Evolutionary conservation across 2,329 filamentous ascomycete species (phyloP).

Genomic region (Fusarium fracticaudum): DNA sequence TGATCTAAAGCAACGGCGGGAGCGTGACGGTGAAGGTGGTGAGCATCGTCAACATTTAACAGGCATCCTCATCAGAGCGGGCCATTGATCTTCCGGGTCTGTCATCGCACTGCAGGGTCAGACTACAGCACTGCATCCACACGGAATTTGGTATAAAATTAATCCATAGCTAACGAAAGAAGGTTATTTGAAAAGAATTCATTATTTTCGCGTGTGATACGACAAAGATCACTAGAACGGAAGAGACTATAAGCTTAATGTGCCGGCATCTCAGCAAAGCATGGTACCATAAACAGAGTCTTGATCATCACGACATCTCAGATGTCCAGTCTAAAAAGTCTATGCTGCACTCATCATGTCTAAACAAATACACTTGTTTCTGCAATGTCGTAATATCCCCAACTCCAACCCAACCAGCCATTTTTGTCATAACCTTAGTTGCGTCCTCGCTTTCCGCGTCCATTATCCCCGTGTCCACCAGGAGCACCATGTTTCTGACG

Average conservation of each 20-base stretch:
- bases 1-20: too few species aligned
- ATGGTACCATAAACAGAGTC: background rate
- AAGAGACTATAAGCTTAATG: accelerated
- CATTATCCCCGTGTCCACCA: conserved; percentile 7
- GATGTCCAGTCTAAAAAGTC: conserved; percentile 13
- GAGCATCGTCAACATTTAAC: background rate
- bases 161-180: accelerated
- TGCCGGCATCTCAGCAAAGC: too few species aligned
- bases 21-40: background rate
- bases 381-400: conserved; percentile 9
- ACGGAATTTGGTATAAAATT: accelerated
- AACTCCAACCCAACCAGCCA: conserved; percentile 1
- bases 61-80: background rate
- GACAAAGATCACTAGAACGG: accelerated
- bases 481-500: conserved; percentile 38
- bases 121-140: too few species aligned
- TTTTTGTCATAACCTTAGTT: background rate
- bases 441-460: conserved; percentile 17
- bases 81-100: background rate
- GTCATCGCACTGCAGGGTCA: background rate
- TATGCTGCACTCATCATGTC: conserved; percentile 5
- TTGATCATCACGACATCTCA: background rate
- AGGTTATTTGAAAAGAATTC: accelerated
- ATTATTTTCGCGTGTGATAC: accelerated
- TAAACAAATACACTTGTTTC: background rate